Evolutionary conservation across 768 basidiomycete genomes (phyloP).

Genomic region (Lactarius indigo): DNA sequence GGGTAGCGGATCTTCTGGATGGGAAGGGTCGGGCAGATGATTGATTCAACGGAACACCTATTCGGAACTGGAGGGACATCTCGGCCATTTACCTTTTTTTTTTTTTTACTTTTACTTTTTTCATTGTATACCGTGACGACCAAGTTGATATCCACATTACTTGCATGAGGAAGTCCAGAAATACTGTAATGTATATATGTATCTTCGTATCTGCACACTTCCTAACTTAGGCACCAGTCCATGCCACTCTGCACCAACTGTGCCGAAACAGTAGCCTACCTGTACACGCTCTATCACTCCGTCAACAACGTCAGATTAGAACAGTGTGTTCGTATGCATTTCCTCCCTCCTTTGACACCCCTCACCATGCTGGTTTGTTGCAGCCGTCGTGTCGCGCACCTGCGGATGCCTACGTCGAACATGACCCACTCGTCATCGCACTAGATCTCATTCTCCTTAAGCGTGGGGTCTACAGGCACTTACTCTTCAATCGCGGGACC

Average conservation of each 20-base stretch:
- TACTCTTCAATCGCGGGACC: conserved; percentile 75
- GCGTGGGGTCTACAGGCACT: conserved; percentile 74
- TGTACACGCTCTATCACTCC: conserved; percentile 82
- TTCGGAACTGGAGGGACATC: background rate
- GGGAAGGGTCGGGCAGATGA: conserved; percentile 9
- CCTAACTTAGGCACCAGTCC: background rate
- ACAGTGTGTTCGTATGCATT: conserved; percentile 62
- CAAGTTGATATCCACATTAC: conserved; percentile 10
- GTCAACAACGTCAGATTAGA: conserved; percentile 76
- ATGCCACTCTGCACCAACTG: conserved; percentile 86
- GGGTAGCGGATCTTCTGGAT: conserved; percentile 53
- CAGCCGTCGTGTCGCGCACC: conserved; percentile 62
- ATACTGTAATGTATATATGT: conserved; percentile 10
- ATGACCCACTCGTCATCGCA: conserved; percentile 67
- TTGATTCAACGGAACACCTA: background rate
- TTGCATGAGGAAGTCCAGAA: background rate
- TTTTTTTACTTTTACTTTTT: background rate
- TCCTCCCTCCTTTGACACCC: conserved; percentile 1
- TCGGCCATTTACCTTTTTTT: background rate
- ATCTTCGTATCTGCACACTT: background rate
- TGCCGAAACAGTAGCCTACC: conserved; percentile 55
- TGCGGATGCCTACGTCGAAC: conserved; percentile 86
- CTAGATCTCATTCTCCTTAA: conserved; percentile 83
- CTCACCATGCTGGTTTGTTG: conserved; percentile 15
- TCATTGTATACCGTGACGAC: conserved; percentile 6